phyloP scores from a whole-genome alignment of 495 filamentous ascomycete species.

The Penicillium maclennaniae region DNA sequence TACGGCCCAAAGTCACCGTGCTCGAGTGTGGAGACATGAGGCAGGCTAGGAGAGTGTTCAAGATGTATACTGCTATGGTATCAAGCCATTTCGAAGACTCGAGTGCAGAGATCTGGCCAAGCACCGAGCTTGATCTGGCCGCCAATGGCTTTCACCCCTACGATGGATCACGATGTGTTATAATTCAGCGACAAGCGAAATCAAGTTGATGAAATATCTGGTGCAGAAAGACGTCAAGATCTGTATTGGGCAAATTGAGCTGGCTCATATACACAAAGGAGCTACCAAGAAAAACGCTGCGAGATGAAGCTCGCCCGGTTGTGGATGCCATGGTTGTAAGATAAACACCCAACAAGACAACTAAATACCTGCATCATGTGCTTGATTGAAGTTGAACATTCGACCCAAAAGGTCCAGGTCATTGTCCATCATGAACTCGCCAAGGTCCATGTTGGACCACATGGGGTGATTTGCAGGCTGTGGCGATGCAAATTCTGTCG shows the following conservation, averaged over 20 bases:
- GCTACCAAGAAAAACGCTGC: not conserved
- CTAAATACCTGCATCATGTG: not conserved
- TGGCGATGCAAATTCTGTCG: not conserved
- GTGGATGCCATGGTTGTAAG: not conserved
- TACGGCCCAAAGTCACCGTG: slow-evolving; percentile 26
- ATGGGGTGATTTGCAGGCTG: not conserved
- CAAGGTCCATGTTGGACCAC: slow-evolving; percentile 21
- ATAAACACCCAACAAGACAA: not conserved
- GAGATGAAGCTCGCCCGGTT: not conserved
- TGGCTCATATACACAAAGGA: not conserved
- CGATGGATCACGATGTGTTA: slow-evolving; percentile 25
- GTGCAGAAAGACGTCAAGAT: not conserved
- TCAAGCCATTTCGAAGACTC: not conserved
- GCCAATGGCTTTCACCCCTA: slow-evolving; percentile 20
- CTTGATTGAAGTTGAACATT: slow-evolving; percentile 9
- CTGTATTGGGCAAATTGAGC: not conserved
- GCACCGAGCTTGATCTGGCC: slow-evolving; percentile 10
- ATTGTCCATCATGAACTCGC: slow-evolving; percentile 36
- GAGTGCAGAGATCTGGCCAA: slow-evolving; percentile 19
- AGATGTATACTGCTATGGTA: slow-evolving; percentile 13
- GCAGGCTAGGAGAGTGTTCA: slow-evolving; percentile 34
- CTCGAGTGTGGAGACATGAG: slow-evolving; percentile 36
- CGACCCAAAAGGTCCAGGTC: slow-evolving; percentile 22
- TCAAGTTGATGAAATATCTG: not conserved
- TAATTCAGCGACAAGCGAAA: slow-evolving; percentile 13